These are phyloP conservation scores for Lodderomyces margitis DNA, from an alignment of 1,139 yeast species.

Conservation along the genomic window DNA sequence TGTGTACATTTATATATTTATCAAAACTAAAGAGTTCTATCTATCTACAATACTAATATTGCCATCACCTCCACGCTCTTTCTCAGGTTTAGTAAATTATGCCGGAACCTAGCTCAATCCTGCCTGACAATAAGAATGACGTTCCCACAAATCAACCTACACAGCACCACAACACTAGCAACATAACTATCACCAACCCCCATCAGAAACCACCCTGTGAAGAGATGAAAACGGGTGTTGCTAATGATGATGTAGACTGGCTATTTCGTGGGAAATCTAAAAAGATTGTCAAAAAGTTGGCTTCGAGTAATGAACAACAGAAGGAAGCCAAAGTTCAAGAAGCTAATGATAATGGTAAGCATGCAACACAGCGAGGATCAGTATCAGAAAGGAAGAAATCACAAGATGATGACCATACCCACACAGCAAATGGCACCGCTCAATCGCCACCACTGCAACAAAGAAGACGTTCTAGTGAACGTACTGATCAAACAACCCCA, in stretches of 20 bases:
- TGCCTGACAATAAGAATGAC: neutral
- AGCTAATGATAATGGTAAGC: neutral
- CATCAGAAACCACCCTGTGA: constrained; percentile 8
- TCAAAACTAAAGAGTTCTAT: too few relatives aligned
- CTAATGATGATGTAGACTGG: constrained; percentile 79
- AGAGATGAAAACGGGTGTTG: constrained; percentile 49
- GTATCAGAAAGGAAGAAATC: neutral
- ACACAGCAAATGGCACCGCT: neutral
- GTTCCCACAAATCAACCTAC: neutral
- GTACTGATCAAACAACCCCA: neutral
- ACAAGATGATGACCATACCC: neutral
- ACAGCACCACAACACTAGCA: neutral
- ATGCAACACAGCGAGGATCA: neutral
- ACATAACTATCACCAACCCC: constrained; percentile 6
- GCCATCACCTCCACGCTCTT: too few relatives aligned
- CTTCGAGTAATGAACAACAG: constrained; percentile 15
- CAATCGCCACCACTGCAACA: neutral
- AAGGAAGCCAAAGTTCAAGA: constrained; percentile 5
- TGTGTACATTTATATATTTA: too few relatives aligned
- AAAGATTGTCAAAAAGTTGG: constrained; percentile 47
- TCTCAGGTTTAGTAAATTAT: neutral
- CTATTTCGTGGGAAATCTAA: constrained; percentile 64
- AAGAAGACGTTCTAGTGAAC: neutral
- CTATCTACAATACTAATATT: neutral
- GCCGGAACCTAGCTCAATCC: neutral